Evolutionary conservation across 2,329 filamentous ascomycete species (phyloP).

Genomic region (Colletotrichum chlorophyti): DNA sequence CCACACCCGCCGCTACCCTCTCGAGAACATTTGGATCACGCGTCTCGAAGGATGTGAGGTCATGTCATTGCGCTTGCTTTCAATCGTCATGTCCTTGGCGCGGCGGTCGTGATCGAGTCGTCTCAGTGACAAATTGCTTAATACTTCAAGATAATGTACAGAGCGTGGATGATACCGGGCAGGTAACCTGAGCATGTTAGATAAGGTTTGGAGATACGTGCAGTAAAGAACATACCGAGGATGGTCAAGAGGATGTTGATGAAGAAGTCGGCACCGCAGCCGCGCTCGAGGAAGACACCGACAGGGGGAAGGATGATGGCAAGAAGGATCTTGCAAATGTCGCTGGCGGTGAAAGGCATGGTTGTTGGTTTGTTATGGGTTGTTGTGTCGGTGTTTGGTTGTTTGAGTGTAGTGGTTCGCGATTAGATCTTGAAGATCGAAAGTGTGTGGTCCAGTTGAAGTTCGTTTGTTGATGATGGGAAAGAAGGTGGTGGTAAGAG

Average conservation of each 20-base stretch:
- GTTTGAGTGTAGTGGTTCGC: slow-evolving; percentile 8
- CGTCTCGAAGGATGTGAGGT: neutral
- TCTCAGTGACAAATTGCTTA: slow-evolving; percentile 48
- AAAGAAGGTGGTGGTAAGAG: neutral
- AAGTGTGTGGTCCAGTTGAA: neutral
- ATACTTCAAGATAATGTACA: slow-evolving; percentile 94
- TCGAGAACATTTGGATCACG: neutral
- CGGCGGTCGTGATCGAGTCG: neutral
- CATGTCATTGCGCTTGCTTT: slow-evolving; percentile 1
- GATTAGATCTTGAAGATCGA: slow-evolving; percentile 4
- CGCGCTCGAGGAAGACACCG: slow-evolving; percentile 93
- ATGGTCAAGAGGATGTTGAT: slow-evolving; percentile 93
- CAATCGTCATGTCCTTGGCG: neutral
- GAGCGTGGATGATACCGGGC: slow-evolving; percentile 88
- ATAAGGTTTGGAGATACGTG: neutral
- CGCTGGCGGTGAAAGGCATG: slow-evolving; percentile 64
- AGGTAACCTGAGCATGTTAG: slow-evolving; percentile 57
- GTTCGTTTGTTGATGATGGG: slow-evolving; percentile 17
- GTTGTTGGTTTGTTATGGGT: slow-evolving; percentile 35
- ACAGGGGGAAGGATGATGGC: slow-evolving; percentile 89
- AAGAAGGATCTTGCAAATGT: slow-evolving; percentile 77
- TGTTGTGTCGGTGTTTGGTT: neutral
- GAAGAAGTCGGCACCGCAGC: slow-evolving; percentile 84
- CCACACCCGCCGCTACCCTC: neutral
- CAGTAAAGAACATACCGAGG: slow-evolving; percentile 55